Percentiles rank a stretch among this genome's conserved stretches.
Evolutionary conservation across 1,284 basidiomycete genomes (phyloP).

Genomic region (Puccinia coronata): DNA sequence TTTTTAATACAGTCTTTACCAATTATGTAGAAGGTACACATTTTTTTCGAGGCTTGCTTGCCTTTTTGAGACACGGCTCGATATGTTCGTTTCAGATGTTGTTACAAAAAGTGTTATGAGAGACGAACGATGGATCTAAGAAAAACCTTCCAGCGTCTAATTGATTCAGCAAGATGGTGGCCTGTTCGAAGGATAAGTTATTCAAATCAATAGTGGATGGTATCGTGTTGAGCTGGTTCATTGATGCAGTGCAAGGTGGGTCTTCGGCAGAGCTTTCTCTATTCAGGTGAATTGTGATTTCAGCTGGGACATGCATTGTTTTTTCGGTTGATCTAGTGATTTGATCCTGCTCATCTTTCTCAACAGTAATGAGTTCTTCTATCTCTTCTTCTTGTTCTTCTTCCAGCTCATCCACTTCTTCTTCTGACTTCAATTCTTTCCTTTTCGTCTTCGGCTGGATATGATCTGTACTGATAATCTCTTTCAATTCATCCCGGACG

Average conservation of each 20-base stretch:
- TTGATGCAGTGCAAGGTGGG: not conserved
- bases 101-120: too few relatives aligned
- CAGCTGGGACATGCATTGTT: too few relatives aligned
- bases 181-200: not conserved
- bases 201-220: not conserved
- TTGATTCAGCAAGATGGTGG: not conserved
- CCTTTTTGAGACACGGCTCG: too few relatives aligned
- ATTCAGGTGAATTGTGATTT: too few relatives aligned
- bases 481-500: too few relatives aligned
- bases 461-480: too few relatives aligned
- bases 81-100: too few relatives aligned
- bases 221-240: not conserved
- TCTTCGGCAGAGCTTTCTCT: not conserved
- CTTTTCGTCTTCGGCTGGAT: not conserved
- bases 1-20: too few relatives aligned
- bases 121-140: not conserved
- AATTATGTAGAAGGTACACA: too few relatives aligned
- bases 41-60: too few relatives aligned
- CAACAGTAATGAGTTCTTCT: too few relatives aligned
- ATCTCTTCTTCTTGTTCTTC: not conserved
- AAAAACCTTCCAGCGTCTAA: not conserved
- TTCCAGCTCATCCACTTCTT: constrained; percentile 5
- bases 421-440: not conserved
- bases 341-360: not conserved
- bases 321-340: too few relatives aligned